Base-by-base conservation (phyloP, 768 basidiomycete genomes). In the Rhizopogon rudus region DNA sequence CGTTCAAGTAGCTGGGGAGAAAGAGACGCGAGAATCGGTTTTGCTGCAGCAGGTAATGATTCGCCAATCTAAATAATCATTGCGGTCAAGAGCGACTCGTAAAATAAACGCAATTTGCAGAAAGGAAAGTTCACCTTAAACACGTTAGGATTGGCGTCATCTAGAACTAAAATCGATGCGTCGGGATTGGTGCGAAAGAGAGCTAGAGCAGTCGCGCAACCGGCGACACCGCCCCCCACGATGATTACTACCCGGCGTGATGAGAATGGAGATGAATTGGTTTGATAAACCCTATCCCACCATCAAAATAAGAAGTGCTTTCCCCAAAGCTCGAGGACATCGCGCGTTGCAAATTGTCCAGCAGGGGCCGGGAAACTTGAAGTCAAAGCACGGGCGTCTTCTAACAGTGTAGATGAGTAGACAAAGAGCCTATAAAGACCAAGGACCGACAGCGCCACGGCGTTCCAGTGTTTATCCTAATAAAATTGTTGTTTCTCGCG, bases 41-140 rank as follows among this genome's bases (percentile, higher is more conserved):
- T 60, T 16, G 70, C 71, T 28, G 60, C 63, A 13, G 69, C 61
- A 5, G 73, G 73, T 8, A 74, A 62, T 2, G 71, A 72, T 58
- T 74, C 73, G 3, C 73, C 72, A 25, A 74, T 69, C 73, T 73
- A 45, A 12, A 10, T 17, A 20, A 41, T 20, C 7, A n/a, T n/a
- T 4, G 40, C 3, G n/a, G 16, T 35, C 16, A 41, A 20, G 13
- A 22, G 13, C 33, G 37, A n/a, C 22, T 25, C 22, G 22, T 25
- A 25, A 28, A 3, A 16, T 5, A 40, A 57, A 44, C 31, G 42
- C 12, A 17, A 10, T 14, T 37, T 20, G 22, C n/a, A 20, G 20
- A 20, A 6, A 22, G 14, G 42, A 20, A 7, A 10, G 41, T 35
- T 20, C 16, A 71, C 72, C 61, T 73, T 73, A 67, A 68, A 73